Conservation (phyloP, 2,329 filamentous ascomycete genomes). For the Aotearoamyces nothofagi region DNA sequence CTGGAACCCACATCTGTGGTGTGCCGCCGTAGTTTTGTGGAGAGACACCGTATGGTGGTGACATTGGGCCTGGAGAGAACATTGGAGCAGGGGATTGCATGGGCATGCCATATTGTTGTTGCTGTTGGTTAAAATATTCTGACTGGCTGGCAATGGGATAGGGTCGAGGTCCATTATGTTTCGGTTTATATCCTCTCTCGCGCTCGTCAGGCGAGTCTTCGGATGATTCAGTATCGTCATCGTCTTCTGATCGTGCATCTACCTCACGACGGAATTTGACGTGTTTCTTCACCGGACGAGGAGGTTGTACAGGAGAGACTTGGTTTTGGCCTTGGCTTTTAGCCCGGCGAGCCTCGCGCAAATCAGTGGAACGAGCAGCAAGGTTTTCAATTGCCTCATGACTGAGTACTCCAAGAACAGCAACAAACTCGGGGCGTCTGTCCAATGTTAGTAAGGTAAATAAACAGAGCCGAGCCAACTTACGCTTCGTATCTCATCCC, state of each 20-base stretch:
- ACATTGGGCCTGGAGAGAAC: too few relatives aligned
- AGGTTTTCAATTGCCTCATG: conserved; percentile 35
- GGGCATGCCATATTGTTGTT: too few relatives aligned
- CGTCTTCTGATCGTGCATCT: conserved; percentile 1
- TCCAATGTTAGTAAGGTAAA: not conserved
- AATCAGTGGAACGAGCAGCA: conserved; percentile 25
- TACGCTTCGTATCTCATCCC: conserved; percentile 42
- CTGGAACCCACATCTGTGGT: too few relatives aligned
- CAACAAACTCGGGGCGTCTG: conserved; percentile 39
- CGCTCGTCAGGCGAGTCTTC: conserved; percentile 2
- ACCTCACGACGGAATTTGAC: not conserved
- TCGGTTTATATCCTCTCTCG: not conserved
- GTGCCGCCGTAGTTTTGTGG: too few relatives aligned
- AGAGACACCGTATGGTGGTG: too few relatives aligned
- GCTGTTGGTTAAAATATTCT: too few relatives aligned
- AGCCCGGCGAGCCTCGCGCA: conserved; percentile 23
- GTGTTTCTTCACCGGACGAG: conserved; percentile 1
- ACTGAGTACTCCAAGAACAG: conserved; percentile 38
- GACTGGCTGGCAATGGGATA: too few relatives aligned
- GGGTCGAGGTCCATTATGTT: not conserved
- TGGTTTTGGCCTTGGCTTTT: not conserved
- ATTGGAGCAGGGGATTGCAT: too few relatives aligned
- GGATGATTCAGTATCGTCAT: too few relatives aligned
- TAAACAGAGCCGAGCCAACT: conserved; percentile 2
- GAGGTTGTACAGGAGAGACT: not conserved